Percentiles rank a stretch among this genome's conserved stretches.
Evolutionary conservation across 176 grass and related monocot species (phyloP).

Genomic region (Bonia amplexicaulis): DNA sequence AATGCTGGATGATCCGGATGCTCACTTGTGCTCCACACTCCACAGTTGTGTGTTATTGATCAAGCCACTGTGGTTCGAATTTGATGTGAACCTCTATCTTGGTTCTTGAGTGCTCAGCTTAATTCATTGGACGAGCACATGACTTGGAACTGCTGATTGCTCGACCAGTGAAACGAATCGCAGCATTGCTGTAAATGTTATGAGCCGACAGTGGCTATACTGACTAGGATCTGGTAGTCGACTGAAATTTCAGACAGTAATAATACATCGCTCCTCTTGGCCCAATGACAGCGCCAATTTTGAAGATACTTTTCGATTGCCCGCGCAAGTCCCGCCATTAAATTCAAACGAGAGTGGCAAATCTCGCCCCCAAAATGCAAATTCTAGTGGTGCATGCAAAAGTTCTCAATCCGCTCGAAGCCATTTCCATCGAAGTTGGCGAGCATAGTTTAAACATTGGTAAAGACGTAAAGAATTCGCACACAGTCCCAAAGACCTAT

Average conservation of each 20-base stretch:
- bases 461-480: too few relatives aligned
- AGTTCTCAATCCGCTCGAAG: too few relatives aligned
- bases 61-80: background rate
- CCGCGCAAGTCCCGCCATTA: background rate
- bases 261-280: too few relatives aligned
- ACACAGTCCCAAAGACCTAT: too few relatives aligned
- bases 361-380: too few relatives aligned
- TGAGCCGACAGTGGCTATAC: background rate
- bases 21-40: background rate
- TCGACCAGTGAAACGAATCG: background rate
- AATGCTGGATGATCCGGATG: background rate
- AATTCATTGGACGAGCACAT: background rate
- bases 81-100: background rate
- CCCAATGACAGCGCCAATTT: background rate
- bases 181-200: background rate
- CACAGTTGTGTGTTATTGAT: background rate
- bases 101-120: background rate
- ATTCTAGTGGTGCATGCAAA: too few relatives aligned
- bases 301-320: background rate
- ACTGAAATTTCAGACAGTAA: background rate
- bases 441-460: too few relatives aligned
- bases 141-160: background rate
- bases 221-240: background rate
- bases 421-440: too few relatives aligned
- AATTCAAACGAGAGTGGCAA: background rate